A percentile compares a stretch with the other conserved stretches of the same genome.
These are phyloP conservation scores for Arbutus unedo DNA, from an alignment of 148 eudicot species.

Conservation along the genomic window DNA sequence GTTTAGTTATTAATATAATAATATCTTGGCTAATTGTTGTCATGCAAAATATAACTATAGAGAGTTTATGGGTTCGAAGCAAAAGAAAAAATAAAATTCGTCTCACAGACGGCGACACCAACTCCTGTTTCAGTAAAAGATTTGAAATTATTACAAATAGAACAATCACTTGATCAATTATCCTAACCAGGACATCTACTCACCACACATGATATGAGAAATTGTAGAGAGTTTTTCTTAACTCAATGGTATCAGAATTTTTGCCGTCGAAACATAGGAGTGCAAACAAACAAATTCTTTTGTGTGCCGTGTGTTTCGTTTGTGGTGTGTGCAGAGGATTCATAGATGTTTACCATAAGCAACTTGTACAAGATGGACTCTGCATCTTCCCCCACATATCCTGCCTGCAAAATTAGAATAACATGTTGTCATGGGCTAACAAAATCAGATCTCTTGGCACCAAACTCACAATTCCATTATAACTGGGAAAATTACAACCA, in stretches of 20 bases:
- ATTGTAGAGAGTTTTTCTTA: background rate
- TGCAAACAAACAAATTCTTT: too few species aligned
- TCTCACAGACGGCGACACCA: background rate
- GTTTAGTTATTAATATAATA: background rate
- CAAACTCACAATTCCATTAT: background rate
- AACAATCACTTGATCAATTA: background rate
- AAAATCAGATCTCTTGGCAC: background rate
- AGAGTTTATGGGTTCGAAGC: background rate
- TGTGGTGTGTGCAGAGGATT: background rate
- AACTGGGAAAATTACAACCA: background rate
- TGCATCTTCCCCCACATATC: constrained; percentile 94
- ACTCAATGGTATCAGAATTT: background rate
- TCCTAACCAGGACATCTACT: background rate
- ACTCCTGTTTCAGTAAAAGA: too few species aligned
- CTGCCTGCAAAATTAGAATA: constrained; percentile 67
- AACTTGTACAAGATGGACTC: constrained; percentile 88
- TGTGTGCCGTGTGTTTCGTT: background rate
- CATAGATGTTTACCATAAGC: constrained; percentile 50
- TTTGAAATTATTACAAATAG: background rate
- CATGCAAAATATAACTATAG: background rate
- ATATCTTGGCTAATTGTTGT: background rate
- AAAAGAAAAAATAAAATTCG: background rate
- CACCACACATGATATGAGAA: background rate
- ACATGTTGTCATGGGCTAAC: background rate
- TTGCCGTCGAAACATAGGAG: too few species aligned